A percentile compares a stretch with the other conserved stretches of the same genome.
phyloP scores from a whole-genome alignment of 75 land plant genomes.

The Sequoia sempervirens region DNA sequence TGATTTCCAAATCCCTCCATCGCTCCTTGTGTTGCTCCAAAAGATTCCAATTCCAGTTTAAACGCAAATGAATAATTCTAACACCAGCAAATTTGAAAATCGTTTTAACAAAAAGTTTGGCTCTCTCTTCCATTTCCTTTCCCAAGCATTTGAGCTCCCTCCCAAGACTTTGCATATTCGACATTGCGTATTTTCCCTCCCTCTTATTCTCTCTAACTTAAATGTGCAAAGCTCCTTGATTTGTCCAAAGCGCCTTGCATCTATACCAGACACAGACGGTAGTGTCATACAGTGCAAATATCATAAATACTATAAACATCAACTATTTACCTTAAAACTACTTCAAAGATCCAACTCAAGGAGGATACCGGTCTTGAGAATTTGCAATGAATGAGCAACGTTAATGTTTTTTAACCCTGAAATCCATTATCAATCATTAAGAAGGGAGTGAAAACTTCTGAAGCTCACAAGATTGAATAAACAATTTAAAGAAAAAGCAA shows the following conservation, averaged over 20 bases:
- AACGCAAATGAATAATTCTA: constrained; percentile 1
- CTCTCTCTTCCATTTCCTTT: not conserved
- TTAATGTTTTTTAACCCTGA: not conserved
- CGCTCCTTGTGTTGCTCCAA: constrained; percentile 11
- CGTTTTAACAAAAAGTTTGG: not conserved
- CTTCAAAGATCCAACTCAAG: not conserved
- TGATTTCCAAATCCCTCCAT: constrained; percentile 6
- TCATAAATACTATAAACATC: not conserved
- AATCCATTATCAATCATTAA: too few species aligned
- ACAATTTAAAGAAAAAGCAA: not conserved
- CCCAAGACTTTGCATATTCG: constrained; percentile 9
- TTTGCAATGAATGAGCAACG: not conserved
- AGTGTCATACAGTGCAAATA: constrained; percentile 1
- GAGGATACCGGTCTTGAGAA: not conserved
- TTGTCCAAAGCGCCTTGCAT: constrained; percentile 13
- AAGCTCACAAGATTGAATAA: not conserved
- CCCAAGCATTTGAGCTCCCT: constrained; percentile 13
- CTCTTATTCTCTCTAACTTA: constrained; percentile 7
- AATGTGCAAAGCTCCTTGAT: constrained; percentile 13
- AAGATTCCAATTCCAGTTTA: constrained; percentile 11
- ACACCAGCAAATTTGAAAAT: constrained; percentile 3
- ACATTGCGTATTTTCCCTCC: constrained; percentile 10
- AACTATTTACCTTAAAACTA: not conserved
- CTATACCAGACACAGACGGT: constrained; percentile 9
- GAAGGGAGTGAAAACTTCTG: not conserved